Evolutionary conservation across 345 rosid genomes (phyloP).

Genomic region (Gossypium turneri): DNA sequence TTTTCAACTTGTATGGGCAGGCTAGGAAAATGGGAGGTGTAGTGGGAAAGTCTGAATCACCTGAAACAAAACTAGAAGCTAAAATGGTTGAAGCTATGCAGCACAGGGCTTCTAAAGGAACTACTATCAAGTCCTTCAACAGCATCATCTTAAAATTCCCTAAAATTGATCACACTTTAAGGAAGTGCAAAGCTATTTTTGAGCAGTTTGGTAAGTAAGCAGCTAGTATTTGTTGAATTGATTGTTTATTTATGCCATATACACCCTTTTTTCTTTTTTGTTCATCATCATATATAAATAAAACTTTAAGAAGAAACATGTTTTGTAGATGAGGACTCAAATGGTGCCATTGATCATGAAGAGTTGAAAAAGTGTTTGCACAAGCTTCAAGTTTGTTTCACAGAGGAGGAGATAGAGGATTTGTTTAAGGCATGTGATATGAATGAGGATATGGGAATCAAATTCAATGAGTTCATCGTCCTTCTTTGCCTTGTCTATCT

Average conservation of each 20-base stretch:
- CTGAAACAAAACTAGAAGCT: conserved; percentile 79
- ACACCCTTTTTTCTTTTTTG: not conserved
- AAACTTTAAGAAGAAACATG: not conserved
- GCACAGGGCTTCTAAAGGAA: conserved; percentile 61
- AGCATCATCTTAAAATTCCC: conserved; percentile 86
- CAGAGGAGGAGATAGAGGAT: conserved; percentile 80
- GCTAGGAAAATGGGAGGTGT: conserved; percentile 57
- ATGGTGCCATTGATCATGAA: conserved; percentile 68
- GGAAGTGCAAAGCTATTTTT: conserved; percentile 80
- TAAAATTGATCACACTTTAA: conserved; percentile 71
- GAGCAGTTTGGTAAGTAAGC: conserved; percentile 66
- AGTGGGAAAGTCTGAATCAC: conserved; percentile 38
- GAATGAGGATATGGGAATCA: conserved; percentile 68
- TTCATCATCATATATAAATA: not conserved
- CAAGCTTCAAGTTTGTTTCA: conserved; percentile 61
- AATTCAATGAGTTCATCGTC: conserved; percentile 86
- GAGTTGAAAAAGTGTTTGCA: conserved; percentile 72
- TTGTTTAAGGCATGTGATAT: conserved; percentile 82
- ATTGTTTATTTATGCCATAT: not conserved
- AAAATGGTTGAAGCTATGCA: conserved; percentile 78
- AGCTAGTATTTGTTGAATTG: not conserved
- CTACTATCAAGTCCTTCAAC: conserved; percentile 71
- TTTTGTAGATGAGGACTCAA: conserved; percentile 73
- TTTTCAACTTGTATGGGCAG: conserved; percentile 15
- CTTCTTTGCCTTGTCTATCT: conserved; percentile 90